Base-by-base conservation (phyloP, 345 rosid species). In the Arabis alpina region DNA sequence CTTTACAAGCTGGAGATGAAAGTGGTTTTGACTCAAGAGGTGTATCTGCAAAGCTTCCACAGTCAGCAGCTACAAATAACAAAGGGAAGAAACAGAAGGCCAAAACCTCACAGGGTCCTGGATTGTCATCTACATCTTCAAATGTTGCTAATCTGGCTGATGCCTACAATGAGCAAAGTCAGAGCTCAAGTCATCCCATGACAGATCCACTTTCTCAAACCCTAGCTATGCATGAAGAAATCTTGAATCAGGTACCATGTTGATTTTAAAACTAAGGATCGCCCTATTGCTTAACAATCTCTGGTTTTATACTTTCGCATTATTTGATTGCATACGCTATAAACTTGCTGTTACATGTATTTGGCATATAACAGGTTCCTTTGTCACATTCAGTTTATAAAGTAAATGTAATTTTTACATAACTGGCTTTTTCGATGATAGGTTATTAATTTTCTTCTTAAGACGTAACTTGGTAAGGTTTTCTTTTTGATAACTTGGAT, bases 221-320 rank as follows among this genome's bases (percentile, higher is more conserved):
- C 49, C 25, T 65, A 59, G 80, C 90, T 4, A 81, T 88, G 88
- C 93, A 85, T 19, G 23, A 28, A 73, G 84, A 86, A 63, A 82
- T 61, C 61, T 80, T 93, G 70, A 84, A 84, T 86, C 97, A 93
- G 97, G 98, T 93, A 55, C 83, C 62, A 16, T 52, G 8, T 70
- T 76, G 63, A 53, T 60, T 10, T 50, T 42, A 48, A 56, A 55
- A 39, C 47, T 27, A 32, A 53, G 8, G 4, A 7, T 4, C 14
- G 25, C 15, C 11, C 23, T 19, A 23, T 34, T 71, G 13, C 55
- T 42, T 25, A 49, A 36, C 41, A 47, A 13, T 24, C 14, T 60
- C 44, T 65, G 40, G 10, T 52, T 58, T 53, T 23, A 24, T 24
- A 15, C 56, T 24, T 5, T 57, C 32, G 10, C 42, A 14, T 39